phyloP scores from a whole-genome alignment of 768 basidiomycete species.

The Neoboletus subvelutipes region DNA sequence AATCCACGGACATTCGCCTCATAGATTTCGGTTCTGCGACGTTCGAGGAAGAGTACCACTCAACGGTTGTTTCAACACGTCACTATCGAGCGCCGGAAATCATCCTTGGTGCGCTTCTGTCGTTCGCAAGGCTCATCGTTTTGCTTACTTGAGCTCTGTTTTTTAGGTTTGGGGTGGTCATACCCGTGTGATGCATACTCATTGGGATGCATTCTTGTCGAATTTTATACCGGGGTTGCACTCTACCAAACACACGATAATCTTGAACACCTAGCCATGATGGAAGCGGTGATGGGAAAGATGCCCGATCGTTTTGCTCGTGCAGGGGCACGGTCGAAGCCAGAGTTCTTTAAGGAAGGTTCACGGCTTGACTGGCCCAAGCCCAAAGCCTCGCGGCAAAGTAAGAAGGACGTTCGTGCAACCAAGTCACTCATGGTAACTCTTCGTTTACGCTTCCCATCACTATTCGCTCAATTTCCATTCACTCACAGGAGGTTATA shows the following conservation, averaged over 20 bases:
- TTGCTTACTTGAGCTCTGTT: slow-evolving; percentile 9
- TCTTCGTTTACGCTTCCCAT: slow-evolving; percentile 23
- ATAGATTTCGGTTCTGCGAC: slow-evolving; percentile 99
- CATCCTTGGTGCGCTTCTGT: slow-evolving; percentile 75
- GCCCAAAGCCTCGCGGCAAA: slow-evolving; percentile 81
- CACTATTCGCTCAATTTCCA: slow-evolving; percentile 1
- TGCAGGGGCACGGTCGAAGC: slow-evolving; percentile 72
- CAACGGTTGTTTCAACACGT: slow-evolving; percentile 94
- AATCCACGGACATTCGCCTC: slow-evolving; percentile 87
- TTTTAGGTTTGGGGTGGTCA: slow-evolving; percentile 93
- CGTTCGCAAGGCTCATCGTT: slow-evolving; percentile 15
- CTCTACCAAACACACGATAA: slow-evolving; percentile 99
- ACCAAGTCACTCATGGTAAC: slow-evolving; percentile 74
- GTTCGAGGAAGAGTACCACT: slow-evolving; percentile 97
- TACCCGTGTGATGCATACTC: slow-evolving; percentile 99
- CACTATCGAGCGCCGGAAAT: slow-evolving; percentile 99
- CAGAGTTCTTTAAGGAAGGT: slow-evolving; percentile 91
- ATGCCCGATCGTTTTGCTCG: slow-evolving; percentile 88
- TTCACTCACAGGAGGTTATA: slow-evolving; percentile 70
- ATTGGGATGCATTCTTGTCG: slow-evolving; percentile 96
- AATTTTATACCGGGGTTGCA: slow-evolving; percentile 96
- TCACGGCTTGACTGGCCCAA: slow-evolving; percentile 90
- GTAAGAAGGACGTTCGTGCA: slow-evolving; percentile 89
- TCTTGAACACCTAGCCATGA: slow-evolving; percentile 98
- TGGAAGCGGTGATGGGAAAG: slow-evolving; percentile 99